A percentile compares a stretch with the other conserved stretches of the same genome.
phyloP scores from a whole-genome alignment of 306 rosid species.

The Rosa lucieae region DNA sequence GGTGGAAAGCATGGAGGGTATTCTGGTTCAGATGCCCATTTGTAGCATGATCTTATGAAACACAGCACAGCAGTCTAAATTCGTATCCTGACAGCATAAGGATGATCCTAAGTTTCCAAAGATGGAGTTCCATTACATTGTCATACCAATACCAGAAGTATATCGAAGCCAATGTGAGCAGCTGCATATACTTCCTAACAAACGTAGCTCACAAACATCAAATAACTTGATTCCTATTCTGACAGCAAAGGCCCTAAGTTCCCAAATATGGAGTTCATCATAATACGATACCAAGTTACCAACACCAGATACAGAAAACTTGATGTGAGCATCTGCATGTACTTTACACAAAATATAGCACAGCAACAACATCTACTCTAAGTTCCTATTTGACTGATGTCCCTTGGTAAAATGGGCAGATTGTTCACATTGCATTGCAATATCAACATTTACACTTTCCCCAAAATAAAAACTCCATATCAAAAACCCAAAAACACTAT shows the following conservation, averaged over 20 bases:
- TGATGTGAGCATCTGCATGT: neutral
- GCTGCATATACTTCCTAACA: neutral
- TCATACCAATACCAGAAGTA: neutral
- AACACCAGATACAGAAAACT: neutral
- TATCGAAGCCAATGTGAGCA: neutral
- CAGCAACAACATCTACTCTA: neutral
- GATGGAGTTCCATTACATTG: neutral
- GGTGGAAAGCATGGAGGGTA: neutral
- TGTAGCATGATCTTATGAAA: neutral
- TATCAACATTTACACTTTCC: neutral
- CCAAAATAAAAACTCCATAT: neutral
- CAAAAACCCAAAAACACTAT: neutral
- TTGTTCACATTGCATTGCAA: neutral
- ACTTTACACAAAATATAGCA: neutral
- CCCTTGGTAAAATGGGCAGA: neutral
- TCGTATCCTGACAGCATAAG: neutral
- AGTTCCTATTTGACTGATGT: neutral
- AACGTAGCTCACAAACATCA: neutral
- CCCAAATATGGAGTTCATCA: neutral
- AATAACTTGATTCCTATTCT: neutral
- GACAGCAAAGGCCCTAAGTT: neutral
- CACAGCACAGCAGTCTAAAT: neutral
- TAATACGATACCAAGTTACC: neutral
- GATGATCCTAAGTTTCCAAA: neutral
- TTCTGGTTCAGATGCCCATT: neutral